Base-by-base conservation (phyloP, 129 eudicot genomes). In the Escallonia rubra region DNA sequence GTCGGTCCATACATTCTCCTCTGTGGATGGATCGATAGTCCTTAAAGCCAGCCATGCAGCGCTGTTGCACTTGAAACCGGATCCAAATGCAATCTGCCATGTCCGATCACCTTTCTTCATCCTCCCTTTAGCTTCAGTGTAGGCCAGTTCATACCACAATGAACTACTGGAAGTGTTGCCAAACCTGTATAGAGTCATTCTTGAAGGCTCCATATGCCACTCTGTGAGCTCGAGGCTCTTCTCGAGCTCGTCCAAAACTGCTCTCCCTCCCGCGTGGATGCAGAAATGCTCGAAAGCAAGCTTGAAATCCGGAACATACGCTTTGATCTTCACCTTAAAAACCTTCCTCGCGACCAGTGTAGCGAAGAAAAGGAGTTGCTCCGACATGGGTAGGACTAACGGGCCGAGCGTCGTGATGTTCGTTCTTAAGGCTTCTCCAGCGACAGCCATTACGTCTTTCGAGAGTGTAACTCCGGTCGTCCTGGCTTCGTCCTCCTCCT, bases 121-220 rank as follows among this genome's bases (percentile, higher is more conserved):
- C 41, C 64, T 8, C 6, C 64, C 64, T 43, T 60, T 60, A n/a
- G 40, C 63, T 34, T 58, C 63, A 3, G 41, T 15, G 23, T 58
- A 58, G 23, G 63, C 63, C 41, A 58, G 9, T 4, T 58, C 41
- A 58, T 58, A 58, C 63, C 63, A 58, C 38, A 58, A 38, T 4
- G 63, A 58, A 9, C 63, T 58, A 58, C 40, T 34, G 4, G 63
- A 58, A 4, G 63, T 58, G 12, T 58, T 77, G 1, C 82, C 82
- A 57, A 77, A 77, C 64, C 77, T 71, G 40, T 77, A 71, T 10
- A 77, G 57, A 7, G 82, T 77, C 82, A 77, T 77, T 47, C 82
- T 77, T 2, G 82, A 77, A 7, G 82, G 82, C 69, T 77, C 82
- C 77, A 77, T 65, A 41, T 77, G 82, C 82, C 82, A 77, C 44